Conservation (phyloP, 495 filamentous ascomycete genomes). For the Letharia columbiana region DNA sequence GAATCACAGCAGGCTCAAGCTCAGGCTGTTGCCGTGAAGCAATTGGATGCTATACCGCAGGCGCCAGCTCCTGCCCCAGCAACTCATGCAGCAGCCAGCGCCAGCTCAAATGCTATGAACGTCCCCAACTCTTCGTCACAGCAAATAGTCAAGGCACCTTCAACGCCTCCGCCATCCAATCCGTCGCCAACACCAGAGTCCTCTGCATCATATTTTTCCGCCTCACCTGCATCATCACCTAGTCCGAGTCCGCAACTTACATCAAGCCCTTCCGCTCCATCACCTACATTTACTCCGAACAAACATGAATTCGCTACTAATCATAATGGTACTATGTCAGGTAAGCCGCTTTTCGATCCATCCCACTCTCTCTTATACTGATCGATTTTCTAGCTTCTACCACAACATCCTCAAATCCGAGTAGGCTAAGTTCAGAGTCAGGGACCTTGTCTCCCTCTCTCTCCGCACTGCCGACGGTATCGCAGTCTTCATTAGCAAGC, state of each 20-base stretch:
- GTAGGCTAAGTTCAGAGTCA: constrained; percentile 3
- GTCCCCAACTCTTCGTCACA: constrained; percentile 21
- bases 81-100: constrained; percentile 1
- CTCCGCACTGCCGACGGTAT: constrained; percentile 3
- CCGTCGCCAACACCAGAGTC: constrained; percentile 7
- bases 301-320: background rate
- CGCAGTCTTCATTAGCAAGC: constrained; percentile 12
- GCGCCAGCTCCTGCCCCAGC: constrained; percentile 11
- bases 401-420: constrained; percentile 5
- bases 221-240: constrained; percentile 11
- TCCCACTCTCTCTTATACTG: background rate
- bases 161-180: constrained; percentile 22
- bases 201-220: constrained; percentile 12
- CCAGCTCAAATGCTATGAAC: constrained; percentile 10
- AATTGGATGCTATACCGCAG: constrained; percentile 11
- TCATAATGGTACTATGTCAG: constrained; percentile 8
- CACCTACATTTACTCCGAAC: constrained; percentile 5
- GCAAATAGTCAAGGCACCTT: constrained; percentile 22
- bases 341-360: constrained; percentile 6
- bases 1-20: constrained; percentile 13
- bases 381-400: constrained; percentile 4
- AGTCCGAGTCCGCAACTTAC: constrained; percentile 1
- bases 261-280: constrained; percentile 2
- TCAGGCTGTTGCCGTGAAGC: constrained; percentile 2
- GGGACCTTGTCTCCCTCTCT: background rate